A percentile compares a stretch with the other conserved stretches of the same genome.
Evolutionary conservation across 148 eudicot species (phyloP).

Genomic region (Nyssa sinensis): DNA sequence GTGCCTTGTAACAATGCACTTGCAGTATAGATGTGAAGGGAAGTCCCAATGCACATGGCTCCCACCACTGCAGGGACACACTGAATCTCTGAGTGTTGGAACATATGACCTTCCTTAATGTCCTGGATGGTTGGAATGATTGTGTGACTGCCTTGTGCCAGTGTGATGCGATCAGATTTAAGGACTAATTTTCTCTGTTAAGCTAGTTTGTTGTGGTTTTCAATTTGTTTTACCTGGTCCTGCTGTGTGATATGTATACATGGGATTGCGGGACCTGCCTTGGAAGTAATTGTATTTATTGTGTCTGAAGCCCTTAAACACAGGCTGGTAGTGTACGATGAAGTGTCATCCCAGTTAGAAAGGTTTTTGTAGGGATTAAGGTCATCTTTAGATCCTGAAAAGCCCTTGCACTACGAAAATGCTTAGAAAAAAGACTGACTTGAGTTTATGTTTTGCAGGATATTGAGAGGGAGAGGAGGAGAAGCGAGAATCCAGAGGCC

Average conservation of each 20-base stretch:
- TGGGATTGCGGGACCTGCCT: background rate
- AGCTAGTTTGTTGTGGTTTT: background rate
- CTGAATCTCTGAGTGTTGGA: too few relatives aligned
- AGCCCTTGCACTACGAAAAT: background rate
- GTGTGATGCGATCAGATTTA: background rate
- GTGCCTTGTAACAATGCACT: background rate
- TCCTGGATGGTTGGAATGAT: background rate
- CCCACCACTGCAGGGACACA: too few relatives aligned
- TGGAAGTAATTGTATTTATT: background rate
- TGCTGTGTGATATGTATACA: background rate
- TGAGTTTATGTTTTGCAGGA: conserved; percentile 47
- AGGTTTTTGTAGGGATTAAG: too few relatives aligned
- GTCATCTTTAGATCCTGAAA: background rate
- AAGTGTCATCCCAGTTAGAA: background rate
- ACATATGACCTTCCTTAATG: background rate
- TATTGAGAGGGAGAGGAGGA: conserved; percentile 70
- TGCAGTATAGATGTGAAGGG: background rate
- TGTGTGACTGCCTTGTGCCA: background rate
- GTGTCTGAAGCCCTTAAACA: background rate
- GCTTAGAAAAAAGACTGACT: background rate
- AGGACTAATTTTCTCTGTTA: background rate
- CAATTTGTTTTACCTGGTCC: background rate
- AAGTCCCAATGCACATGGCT: too few relatives aligned
- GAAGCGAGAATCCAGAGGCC: conserved; percentile 73
- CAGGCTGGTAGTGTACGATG: background rate